These are phyloP conservation scores for Pyrus communis DNA, from an alignment of 306 rosid genomes.

Conservation along the genomic window DNA sequence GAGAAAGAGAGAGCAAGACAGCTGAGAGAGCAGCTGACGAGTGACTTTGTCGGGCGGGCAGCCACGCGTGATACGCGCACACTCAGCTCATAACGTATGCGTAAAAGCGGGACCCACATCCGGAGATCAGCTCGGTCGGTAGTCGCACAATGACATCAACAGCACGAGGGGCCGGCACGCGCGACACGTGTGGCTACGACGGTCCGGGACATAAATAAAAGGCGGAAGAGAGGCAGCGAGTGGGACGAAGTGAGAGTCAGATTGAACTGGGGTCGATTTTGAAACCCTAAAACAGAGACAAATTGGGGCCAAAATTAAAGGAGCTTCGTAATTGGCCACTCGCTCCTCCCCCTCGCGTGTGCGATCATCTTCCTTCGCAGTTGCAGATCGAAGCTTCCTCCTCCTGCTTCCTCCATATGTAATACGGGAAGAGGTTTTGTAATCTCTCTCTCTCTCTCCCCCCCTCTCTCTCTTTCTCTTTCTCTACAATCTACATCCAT, in stretches of 20 bases:
- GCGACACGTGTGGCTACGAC: conserved; percentile 11
- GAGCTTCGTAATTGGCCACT: conserved; percentile 15
- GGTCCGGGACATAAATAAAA: background rate
- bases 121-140: background rate
- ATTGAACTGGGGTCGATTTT: conserved; percentile 2
- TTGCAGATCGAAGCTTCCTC: conserved; percentile 5
- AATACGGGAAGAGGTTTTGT: background rate
- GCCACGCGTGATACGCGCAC: conserved; percentile 15
- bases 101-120: background rate
- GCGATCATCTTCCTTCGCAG: conserved; percentile 6
- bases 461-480: background rate
- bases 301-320: conserved; percentile 3
- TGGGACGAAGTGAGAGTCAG: conserved; percentile 30
- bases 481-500: background rate
- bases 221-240: conserved; percentile 5
- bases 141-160: background rate
- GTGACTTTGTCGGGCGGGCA: background rate
- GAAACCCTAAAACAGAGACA: conserved; percentile 21
- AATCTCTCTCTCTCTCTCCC: background rate
- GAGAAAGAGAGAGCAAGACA: background rate
- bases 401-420: background rate
- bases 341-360: conserved; percentile 34
- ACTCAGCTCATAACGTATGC: background rate
- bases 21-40: background rate
- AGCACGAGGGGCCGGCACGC: conserved; percentile 16